Evolutionary conservation across 1,139 yeast species (phyloP), one percentile per base, ranked within the genome.

Genomic region (Hansenula lynferdii): DNA sequence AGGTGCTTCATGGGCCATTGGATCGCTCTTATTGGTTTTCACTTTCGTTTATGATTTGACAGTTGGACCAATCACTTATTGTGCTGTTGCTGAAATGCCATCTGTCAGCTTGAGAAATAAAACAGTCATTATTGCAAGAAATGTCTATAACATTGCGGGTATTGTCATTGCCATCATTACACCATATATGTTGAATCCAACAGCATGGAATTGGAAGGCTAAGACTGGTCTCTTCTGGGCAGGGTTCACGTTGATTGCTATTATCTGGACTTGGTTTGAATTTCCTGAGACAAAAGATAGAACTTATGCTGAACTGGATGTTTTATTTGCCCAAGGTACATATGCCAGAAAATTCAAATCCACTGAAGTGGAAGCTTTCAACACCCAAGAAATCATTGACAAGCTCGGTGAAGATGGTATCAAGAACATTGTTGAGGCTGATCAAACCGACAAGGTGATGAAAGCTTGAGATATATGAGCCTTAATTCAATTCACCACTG

Each of bases 201-300:
- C 67, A n/a, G 64, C 67, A 10, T 69, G 72, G 66, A 62, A 68
- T 49, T 67, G 72, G 67, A 64, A 64, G 35, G 71, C 72, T 28
- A 69, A 67, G 52, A 39, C 51, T 6, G 54, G 52, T 6, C 31
- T 48, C 25, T 44, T 50, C 37, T 50, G 54, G 54, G 50, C 52
- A 16, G 54, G 50, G 3, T 40, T 40, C 16, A 39, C 46, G 3
- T 27, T 50, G 1, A 56, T 67, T 5, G 70, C 67, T 3, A 53
- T 68, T 39, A 60, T 68, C 43, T 70, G 67, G 67, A 42, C 53
- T 28, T 62, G 61, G 56, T 61, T 64, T 41, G 67, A 64, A 29
- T 54, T 67, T 47, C 72, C 72, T 3, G 72, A 68, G 43, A 67
- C 72, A 10, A 64, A 62, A 50, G 63, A 60, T 25, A 60, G 69